Percentiles rank a stretch among this genome's conserved stretches.
These are phyloP conservation scores for Hygrocybe coccinea DNA, from an alignment of 768 basidiomycete species.

Conservation along the genomic window DNA sequence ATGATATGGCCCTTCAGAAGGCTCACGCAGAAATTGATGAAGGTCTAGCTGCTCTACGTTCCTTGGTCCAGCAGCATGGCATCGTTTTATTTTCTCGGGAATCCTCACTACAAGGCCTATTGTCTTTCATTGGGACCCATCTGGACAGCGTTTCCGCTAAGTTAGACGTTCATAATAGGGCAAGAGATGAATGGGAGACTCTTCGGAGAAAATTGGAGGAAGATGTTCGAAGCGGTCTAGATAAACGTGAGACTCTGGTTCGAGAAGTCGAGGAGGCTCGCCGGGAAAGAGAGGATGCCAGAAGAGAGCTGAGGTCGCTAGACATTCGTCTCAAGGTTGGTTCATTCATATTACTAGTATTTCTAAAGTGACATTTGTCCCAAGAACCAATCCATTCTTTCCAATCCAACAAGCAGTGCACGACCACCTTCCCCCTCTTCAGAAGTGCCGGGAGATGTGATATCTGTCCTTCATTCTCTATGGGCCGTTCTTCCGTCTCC, in stretches of 20 bases:
- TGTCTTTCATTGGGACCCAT: slow-evolving; percentile 48
- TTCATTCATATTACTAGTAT: not conserved
- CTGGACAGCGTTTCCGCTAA: slow-evolving; percentile 45
- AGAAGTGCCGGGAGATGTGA: slow-evolving; percentile 42
- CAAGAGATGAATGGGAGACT: slow-evolving; percentile 47
- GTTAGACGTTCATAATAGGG: slow-evolving; percentile 38
- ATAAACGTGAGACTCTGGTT: slow-evolving; percentile 43
- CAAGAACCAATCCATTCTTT: slow-evolving; percentile 7
- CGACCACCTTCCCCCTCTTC: slow-evolving; percentile 20
- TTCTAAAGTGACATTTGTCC: not conserved
- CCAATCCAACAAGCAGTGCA: slow-evolving; percentile 4
- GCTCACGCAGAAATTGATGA: slow-evolving; percentile 49
- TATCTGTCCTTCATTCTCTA: slow-evolving; percentile 61
- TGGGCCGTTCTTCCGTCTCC: slow-evolving; percentile 84
- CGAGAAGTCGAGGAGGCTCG: slow-evolving; percentile 52
- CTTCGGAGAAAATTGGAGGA: slow-evolving; percentile 44
- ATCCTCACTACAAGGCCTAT: slow-evolving; percentile 43
- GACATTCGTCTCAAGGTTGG: slow-evolving; percentile 38
- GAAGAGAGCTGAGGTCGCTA: slow-evolving; percentile 36
- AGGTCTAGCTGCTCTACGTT: slow-evolving; percentile 43
- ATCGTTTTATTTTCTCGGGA: slow-evolving; percentile 54
- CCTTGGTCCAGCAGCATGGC: slow-evolving; percentile 51
- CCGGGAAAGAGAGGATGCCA: slow-evolving; percentile 47
- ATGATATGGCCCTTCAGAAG: slow-evolving; percentile 32
- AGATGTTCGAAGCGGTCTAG: slow-evolving; percentile 42